Percentiles rank a stretch among this genome's conserved stretches.
Evolutionary conservation across 345 rosid species (phyloP).

Genomic region (Eucalyptus caleyi): DNA sequence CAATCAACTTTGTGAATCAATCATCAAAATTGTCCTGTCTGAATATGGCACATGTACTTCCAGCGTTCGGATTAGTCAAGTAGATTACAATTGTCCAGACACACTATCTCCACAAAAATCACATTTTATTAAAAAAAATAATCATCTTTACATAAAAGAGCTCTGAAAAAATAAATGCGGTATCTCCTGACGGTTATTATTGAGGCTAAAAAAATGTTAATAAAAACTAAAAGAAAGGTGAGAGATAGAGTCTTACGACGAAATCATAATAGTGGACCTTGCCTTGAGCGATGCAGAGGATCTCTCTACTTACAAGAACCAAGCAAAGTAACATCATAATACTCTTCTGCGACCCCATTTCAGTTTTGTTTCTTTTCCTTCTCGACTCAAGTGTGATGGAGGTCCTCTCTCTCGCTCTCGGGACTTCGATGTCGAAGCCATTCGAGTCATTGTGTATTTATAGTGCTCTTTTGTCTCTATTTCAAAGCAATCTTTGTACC

Average conservation of each 20-base stretch:
- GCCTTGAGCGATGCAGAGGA: not conserved
- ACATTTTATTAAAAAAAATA: not conserved
- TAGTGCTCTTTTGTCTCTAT: not conserved
- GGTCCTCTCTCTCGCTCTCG: not conserved
- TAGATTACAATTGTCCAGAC: not conserved
- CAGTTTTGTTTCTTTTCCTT: not conserved
- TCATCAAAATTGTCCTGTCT: not conserved
- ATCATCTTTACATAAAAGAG: too few relatives aligned
- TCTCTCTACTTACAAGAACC: not conserved
- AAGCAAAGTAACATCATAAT: not conserved
- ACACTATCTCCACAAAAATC: not conserved
- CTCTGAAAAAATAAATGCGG: too few relatives aligned
- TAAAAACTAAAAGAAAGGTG: not conserved
- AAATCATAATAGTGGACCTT: not conserved
- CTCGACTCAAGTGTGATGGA: not conserved
- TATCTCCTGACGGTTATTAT: too few relatives aligned
- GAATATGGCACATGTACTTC: not conserved
- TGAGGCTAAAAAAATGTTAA: too few relatives aligned
- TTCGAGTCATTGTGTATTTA: not conserved
- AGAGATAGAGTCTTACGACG: not conserved
- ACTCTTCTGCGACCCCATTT: not conserved
- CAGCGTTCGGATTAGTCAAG: not conserved
- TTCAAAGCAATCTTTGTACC: not conserved
- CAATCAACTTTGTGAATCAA: not conserved
- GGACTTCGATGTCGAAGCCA: not conserved